Base-by-base conservation (phyloP, 441 rosid species). In the Populus trichocarpa region DNA sequence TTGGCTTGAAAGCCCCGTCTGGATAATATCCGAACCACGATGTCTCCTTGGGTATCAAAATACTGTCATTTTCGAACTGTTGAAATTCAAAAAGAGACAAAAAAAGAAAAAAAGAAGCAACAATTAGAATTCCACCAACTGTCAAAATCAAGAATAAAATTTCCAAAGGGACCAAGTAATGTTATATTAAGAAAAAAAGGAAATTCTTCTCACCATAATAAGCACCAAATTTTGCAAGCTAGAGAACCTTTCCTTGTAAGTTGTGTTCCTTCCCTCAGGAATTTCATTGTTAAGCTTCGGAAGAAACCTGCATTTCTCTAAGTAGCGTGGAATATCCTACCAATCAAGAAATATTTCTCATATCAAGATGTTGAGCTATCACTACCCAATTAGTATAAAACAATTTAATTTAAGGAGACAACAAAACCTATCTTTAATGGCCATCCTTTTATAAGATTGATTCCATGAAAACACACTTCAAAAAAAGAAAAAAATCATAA, bases 1-100 rank as follows among this genome's bases (percentile, higher is more conserved):
- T 86, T 59, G 91, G 85, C 50, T 77, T 78, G 75, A 87, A 93
- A 28, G 88, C 90, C 16, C 95, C 97, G 75, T 94, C 90, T 5
- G 90, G 85, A 74, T 89, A 96, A 83, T 89, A 94, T 77, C 99
- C 98, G n/a, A 94, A 94, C 99, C 97, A 96, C 75, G 99, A 73
- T 6, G 96, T 96, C 82, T 96, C 97, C 88, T 82, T 90, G 3
- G 99, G 98, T 86, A 92, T 78, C 87, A 94, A 80, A 78, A 92
- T 90, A 0, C 72, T 88, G 79, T 96, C 99, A 2, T 88, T 75
- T 83, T 92, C 85, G 57, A 87, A 92, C 99, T 94, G 88, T 88
- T 74, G 18, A 77, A 75, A 67, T 69, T 10, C 67, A n/a, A n/a
- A n/a, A n/a, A n/a, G n/a, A n/a, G n/a, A n/a, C n/a, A n/a, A n/a